phyloP scores from a whole-genome alignment of 2,329 filamentous ascomycete genomes.

The Ceratocystis harringtonii region DNA sequence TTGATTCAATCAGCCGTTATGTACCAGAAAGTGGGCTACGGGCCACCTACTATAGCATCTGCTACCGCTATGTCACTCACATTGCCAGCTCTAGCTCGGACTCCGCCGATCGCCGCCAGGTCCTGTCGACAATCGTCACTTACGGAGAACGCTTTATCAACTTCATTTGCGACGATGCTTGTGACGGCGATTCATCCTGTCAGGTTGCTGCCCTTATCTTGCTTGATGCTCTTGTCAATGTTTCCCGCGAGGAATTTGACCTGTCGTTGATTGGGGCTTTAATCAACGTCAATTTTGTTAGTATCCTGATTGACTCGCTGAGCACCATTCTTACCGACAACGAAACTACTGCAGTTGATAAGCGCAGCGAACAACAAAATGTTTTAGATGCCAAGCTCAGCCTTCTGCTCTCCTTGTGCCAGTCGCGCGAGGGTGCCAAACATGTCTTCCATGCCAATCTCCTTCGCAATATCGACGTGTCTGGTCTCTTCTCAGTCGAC shows the following conservation, averaged over 20 bases:
- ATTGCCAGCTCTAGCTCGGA: slow-evolving; percentile 37
- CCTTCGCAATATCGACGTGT: slow-evolving; percentile 65
- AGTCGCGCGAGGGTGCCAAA: slow-evolving; percentile 70
- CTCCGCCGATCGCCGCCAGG: slow-evolving; percentile 38
- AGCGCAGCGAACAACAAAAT: slow-evolving; percentile 31
- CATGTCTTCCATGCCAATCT: slow-evolving; percentile 81
- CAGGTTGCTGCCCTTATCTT: slow-evolving; percentile 76
- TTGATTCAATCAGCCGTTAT: slow-evolving; percentile 63
- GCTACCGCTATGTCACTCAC: slow-evolving; percentile 67
- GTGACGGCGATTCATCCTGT: slow-evolving; percentile 64
- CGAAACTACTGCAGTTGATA: slow-evolving; percentile 23
- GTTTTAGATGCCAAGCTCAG: slow-evolving; percentile 59
- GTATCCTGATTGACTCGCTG: slow-evolving; percentile 77
- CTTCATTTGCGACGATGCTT: slow-evolving; percentile 83
- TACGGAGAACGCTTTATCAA: slow-evolving; percentile 69
- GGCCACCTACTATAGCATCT: slow-evolving; percentile 80
- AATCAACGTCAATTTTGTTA: slow-evolving; percentile 77
- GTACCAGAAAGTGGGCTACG: slow-evolving; percentile 57
- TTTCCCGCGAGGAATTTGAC: slow-evolving; percentile 58
- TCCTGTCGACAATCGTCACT: slow-evolving; percentile 53
- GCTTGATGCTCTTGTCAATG: slow-evolving; percentile 59
- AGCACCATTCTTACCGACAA: slow-evolving; percentile 58
- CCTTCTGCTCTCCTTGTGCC: slow-evolving; percentile 68
- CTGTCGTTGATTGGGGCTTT: slow-evolving; percentile 64
- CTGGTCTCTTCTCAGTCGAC: slow-evolving; percentile 75